A percentile compares a stretch with the other conserved stretches of the same genome.
phyloP scores from a whole-genome alignment of 768 basidiomycete species.

The Favolaschia claudopus region DNA sequence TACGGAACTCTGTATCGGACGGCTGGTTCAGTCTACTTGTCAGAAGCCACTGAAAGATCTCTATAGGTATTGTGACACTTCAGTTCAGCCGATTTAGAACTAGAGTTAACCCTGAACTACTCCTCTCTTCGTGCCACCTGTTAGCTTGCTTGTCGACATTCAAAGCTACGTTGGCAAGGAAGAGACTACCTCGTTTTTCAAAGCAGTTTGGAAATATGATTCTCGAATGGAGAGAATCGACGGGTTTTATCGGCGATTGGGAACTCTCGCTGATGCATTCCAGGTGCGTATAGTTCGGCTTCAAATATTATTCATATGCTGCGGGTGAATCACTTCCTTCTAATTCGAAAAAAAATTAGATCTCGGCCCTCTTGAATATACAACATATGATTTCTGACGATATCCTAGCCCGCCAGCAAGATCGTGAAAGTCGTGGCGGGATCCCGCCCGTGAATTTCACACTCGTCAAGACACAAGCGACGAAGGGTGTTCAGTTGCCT shows the following conservation, averaged over 20 bases:
- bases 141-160: constrained; percentile 12
- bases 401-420: not conserved
- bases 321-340: too few species aligned
- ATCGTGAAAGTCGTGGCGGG: not conserved
- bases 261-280: not conserved
- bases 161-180: constrained; percentile 1
- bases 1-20: not conserved
- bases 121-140: not conserved
- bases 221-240: not conserved
- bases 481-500: not conserved
- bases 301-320: not conserved
- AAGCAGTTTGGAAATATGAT: not conserved
- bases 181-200: not conserved
- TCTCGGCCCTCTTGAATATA: constrained; percentile 4
- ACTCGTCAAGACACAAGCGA: not conserved
- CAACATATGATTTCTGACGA: constrained; percentile 1
- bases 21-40: not conserved
- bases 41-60: not conserved
- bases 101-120: not conserved
- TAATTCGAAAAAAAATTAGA: not conserved
- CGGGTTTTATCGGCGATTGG: constrained; percentile 6
- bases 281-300: not conserved
- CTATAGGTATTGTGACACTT: too few species aligned
- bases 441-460: too few species aligned
- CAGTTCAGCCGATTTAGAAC: not conserved